Evolutionary conservation across 2,329 filamentous ascomycete genomes (phyloP).

Genomic region (Endoconidiophora polonica): DNA sequence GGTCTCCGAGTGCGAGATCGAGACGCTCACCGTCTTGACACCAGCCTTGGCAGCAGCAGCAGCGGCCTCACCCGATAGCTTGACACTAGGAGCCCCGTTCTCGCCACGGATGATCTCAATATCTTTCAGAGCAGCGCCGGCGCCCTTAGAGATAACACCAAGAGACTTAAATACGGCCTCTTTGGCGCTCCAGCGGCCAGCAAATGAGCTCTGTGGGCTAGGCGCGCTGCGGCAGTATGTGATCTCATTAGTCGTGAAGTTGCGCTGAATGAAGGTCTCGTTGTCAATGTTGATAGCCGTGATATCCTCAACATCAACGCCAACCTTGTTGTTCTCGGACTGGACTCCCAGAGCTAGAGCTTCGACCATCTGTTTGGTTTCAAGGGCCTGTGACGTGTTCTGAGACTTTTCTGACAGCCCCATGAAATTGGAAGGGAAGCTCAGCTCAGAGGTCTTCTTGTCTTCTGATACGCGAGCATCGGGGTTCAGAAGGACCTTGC

Average conservation of each 20-base stretch:
- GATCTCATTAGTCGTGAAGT: constrained; percentile 77
- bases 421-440: constrained; percentile 53
- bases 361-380: constrained; percentile 61
- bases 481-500: constrained; percentile 83
- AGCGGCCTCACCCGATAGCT: constrained; percentile 74
- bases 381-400: constrained; percentile 33
- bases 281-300: constrained; percentile 81
- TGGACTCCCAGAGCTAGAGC: constrained; percentile 51
- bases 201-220: constrained; percentile 76
- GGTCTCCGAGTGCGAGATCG: constrained; percentile 86
- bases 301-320: constrained; percentile 86
- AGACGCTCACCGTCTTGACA: constrained; percentile 76
- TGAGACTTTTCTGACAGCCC: constrained; percentile 43
- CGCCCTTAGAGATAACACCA: constrained; percentile 71
- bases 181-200: constrained; percentile 92
- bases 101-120: constrained; percentile 81
- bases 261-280: constrained; percentile 83
- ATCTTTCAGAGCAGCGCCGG: constrained; percentile 76
- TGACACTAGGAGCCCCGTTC: constrained; percentile 67
- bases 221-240: constrained; percentile 70
- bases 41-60: constrained; percentile 70
- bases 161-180: constrained; percentile 98
- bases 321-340: constrained; percentile 58
- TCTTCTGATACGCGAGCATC: constrained; percentile 70
- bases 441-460: constrained; percentile 70